Conservation (phyloP, 2,329 filamentous ascomycete genomes). For the Xylogone sp. region DNA sequence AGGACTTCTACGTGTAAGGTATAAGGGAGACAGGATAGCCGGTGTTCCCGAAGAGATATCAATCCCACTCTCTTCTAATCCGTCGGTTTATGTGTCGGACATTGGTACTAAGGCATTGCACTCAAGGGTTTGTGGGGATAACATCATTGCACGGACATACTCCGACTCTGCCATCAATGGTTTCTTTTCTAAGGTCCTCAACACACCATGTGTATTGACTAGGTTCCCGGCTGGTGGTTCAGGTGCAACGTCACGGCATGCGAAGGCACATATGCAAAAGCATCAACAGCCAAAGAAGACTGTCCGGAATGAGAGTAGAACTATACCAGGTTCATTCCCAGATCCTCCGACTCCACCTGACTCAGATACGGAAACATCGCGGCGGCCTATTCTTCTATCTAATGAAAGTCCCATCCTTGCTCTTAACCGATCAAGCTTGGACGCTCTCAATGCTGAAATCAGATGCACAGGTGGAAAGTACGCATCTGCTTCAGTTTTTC, state of each 20-base stretch:
- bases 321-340: slow-evolving; percentile 52
- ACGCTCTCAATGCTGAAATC: slow-evolving; percentile 72
- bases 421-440: slow-evolving; percentile 76
- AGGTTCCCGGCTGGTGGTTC: slow-evolving; percentile 71
- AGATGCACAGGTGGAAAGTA: slow-evolving; percentile 55
- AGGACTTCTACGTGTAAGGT: slow-evolving; percentile 61
- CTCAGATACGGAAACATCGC: slow-evolving; percentile 46
- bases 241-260: slow-evolving; percentile 58
- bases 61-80: slow-evolving; percentile 66
- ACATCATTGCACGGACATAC: slow-evolving; percentile 67
- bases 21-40: slow-evolving; percentile 31
- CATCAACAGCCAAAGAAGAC: slow-evolving; percentile 38
- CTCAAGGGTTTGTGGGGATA: slow-evolving; percentile 3
- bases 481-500: slow-evolving; percentile 72
- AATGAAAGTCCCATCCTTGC: slow-evolving; percentile 94
- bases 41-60: slow-evolving; percentile 35
- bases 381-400: slow-evolving; percentile 67
- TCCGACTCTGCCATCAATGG: slow-evolving; percentile 57
- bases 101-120: background rate
- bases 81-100: slow-evolving; percentile 25
- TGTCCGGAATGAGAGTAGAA: slow-evolving; percentile 7
- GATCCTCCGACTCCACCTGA: slow-evolving; percentile 51
- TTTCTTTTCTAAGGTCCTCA: slow-evolving; percentile 76
- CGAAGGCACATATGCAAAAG: slow-evolving; percentile 66
- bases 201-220: slow-evolving; percentile 77